Evolutionary conservation across 2,329 filamentous ascomycete species (phyloP).

Genomic region (Berkeleyomyces rouxiae): DNA sequence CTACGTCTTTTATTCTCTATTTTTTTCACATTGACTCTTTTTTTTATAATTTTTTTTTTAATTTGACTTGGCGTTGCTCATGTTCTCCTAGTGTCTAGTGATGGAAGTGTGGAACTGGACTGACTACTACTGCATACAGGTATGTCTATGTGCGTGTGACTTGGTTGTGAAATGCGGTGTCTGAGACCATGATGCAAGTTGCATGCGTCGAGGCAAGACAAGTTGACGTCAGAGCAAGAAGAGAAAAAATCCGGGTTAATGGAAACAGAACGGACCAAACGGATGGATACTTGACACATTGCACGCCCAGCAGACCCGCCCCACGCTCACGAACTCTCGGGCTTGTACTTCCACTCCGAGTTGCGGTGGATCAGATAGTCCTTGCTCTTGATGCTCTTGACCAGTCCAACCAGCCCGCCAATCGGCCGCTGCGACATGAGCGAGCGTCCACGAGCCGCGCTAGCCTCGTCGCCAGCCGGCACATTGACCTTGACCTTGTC

Average conservation of each 20-base stretch:
- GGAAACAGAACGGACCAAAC: not conserved
- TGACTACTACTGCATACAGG: too few species aligned
- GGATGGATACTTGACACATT: not conserved
- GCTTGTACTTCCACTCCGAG: constrained; percentile 37
- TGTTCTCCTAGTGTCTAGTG: not conserved
- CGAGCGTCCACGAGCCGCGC: constrained; percentile 25
- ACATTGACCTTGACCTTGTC: constrained; percentile 50
- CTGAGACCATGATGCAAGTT: too few species aligned
- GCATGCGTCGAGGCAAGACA: too few species aligned
- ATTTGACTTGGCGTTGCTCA: not conserved
- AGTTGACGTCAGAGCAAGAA: too few species aligned
- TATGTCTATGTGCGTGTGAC: too few species aligned
- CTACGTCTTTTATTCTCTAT: not conserved
- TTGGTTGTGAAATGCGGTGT: too few species aligned
- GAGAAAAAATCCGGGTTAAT: not conserved
- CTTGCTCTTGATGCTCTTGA: constrained; percentile 39
- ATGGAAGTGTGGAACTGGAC: too few species aligned
- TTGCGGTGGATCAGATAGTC: constrained; percentile 38
- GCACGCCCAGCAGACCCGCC: not conserved
- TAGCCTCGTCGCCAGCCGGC: constrained; percentile 25
- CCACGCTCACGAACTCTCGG: constrained; percentile 12
- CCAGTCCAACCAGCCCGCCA: constrained; percentile 42
- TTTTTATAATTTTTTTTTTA: not conserved
- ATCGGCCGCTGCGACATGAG: constrained; percentile 36
- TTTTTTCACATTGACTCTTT: not conserved